phyloP scores from a whole-genome alignment of 108 stramenopile genomes.

The Asterionellopsis glacialis region DNA sequence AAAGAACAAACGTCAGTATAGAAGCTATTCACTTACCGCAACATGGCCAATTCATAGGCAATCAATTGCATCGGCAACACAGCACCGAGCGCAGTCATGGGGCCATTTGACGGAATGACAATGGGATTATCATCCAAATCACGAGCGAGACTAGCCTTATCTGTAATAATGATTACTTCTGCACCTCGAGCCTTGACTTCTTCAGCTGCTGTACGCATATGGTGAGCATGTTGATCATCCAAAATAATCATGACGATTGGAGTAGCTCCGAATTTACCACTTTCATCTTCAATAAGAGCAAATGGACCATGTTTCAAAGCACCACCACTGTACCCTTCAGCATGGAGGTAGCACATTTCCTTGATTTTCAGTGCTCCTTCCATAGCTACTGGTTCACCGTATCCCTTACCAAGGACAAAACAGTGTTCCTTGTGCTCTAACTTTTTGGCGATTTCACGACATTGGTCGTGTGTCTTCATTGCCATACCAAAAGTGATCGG shows the following conservation, averaged over 20 bases:
- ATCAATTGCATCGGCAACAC: constrained; percentile 95
- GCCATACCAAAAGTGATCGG: constrained; percentile 99
- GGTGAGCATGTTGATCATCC: constrained; percentile 95
- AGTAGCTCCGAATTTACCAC: constrained; percentile 93
- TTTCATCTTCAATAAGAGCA: constrained; percentile 91
- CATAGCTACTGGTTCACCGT: constrained; percentile 92
- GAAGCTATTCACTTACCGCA: constrained; percentile 44
- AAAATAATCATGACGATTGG: constrained; percentile 98
- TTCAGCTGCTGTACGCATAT: constrained; percentile 92
- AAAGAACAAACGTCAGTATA: background rate
- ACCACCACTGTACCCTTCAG: constrained; percentile 98
- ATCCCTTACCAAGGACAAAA: constrained; percentile 95
- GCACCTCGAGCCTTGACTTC: constrained; percentile 98
- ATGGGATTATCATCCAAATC: constrained; percentile 88
- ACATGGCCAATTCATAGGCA: constrained; percentile 96
- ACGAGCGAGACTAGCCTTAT: constrained; percentile 73
- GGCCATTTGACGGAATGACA: constrained; percentile 94
- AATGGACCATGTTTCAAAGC: constrained; percentile 99
- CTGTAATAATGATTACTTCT: constrained; percentile 94
- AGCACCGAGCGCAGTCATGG: constrained; percentile 93
- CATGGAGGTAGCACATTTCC: constrained; percentile 99
- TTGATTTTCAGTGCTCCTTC: constrained; percentile 99
- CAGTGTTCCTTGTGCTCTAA: constrained; percentile 91
- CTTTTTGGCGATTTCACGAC: constrained; percentile 70
- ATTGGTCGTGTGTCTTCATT: constrained; percentile 82